phyloP scores from a whole-genome alignment of 352 stramenopile species.

The Phytophthora foliorum region DNA sequence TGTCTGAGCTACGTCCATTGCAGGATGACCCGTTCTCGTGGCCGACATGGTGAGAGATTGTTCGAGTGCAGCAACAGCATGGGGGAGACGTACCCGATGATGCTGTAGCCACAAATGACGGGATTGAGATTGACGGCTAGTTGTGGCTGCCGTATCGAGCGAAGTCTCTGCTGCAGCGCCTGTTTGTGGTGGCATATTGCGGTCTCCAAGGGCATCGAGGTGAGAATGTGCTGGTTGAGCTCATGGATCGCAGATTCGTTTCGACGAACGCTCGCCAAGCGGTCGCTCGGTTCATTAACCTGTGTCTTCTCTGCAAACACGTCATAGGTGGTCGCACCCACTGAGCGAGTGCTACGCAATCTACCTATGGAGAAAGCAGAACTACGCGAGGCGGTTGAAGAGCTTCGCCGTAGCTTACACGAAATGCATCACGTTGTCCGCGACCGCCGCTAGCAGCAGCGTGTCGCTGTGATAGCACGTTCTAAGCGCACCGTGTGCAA shows the following conservation, averaged over 20 bases:
- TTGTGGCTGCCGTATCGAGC: slow-evolving; percentile 1
- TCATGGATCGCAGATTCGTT: background rate
- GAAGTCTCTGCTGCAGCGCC: background rate
- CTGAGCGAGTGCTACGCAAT: background rate
- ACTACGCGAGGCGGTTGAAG: background rate
- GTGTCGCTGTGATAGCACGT: slow-evolving; percentile 4
- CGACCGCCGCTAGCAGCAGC: background rate
- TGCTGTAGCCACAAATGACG: background rate
- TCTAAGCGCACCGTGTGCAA: slow-evolving; percentile 18
- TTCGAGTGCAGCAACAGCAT: background rate
- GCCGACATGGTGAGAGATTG: background rate
- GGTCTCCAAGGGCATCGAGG: slow-evolving; percentile 20
- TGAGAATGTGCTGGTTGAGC: background rate
- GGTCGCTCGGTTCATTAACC: background rate
- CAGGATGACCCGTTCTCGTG: slow-evolving; percentile 16
- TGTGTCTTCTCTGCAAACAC: slow-evolving; percentile 28
- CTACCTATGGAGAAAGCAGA: background rate
- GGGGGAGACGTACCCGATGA: background rate
- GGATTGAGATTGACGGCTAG: background rate
- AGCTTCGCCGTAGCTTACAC: background rate
- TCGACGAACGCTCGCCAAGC: background rate
- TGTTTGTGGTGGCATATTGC: slow-evolving; percentile 12
- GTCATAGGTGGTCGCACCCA: slow-evolving; percentile 15
- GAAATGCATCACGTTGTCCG: slow-evolving; percentile 4
- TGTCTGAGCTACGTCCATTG: slow-evolving; percentile 18